phyloP scores from a whole-genome alignment of 2,329 filamentous ascomycete genomes.

The Colletotrichum chrysophilum region DNA sequence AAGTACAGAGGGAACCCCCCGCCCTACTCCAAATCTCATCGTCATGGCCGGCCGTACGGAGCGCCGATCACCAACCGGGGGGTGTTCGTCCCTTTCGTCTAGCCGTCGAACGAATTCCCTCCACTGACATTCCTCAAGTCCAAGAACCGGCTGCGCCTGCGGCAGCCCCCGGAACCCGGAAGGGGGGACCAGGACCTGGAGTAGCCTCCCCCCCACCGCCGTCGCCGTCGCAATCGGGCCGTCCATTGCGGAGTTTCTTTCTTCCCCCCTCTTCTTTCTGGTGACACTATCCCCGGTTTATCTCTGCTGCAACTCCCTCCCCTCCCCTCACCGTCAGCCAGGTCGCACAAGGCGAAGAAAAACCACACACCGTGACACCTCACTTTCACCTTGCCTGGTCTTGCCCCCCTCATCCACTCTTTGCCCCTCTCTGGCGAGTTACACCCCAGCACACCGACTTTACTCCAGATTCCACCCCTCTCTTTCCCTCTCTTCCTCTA shows the following conservation, averaged over 20 bases:
- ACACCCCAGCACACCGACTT: neutral
- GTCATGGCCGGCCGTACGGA: slow-evolving; percentile 14
- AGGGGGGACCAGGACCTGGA: neutral
- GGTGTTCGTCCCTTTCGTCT: neutral
- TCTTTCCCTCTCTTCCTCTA: neutral
- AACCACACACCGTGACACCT: neutral
- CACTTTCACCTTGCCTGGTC: neutral
- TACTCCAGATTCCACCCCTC: neutral
- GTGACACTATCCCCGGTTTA: neutral
- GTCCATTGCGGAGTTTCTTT: neutral
- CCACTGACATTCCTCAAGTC: neutral
- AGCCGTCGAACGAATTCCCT: neutral
- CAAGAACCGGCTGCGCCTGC: neutral
- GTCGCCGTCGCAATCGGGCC: neutral
- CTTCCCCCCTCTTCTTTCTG: neutral
- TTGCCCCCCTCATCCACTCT: neutral
- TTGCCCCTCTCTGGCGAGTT: neutral
- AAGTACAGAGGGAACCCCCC: neutral
- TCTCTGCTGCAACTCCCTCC: neutral
- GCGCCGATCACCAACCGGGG: slow-evolving; percentile 8
- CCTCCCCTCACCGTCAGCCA: neutral
- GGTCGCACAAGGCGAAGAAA: neutral
- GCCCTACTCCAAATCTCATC: neutral
- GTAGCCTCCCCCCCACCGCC: neutral
- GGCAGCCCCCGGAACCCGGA: neutral